These are phyloP conservation scores for Microascus cirrosus DNA, from an alignment of 2,329 filamentous ascomycete species.

Conservation along the genomic window DNA sequence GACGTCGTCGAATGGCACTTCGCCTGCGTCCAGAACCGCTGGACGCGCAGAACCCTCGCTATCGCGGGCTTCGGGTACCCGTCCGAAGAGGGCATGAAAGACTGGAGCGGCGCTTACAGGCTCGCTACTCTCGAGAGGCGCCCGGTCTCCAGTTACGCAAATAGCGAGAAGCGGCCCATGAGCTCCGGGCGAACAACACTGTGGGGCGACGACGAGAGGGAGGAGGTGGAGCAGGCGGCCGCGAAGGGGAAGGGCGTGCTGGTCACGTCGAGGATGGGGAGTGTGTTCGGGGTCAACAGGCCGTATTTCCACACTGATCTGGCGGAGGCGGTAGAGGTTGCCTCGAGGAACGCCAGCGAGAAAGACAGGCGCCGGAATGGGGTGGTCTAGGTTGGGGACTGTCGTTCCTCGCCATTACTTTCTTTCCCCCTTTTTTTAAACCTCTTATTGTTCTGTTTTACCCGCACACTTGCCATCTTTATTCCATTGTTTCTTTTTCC, in stretches of 20 bases:
- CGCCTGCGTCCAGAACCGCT: slow-evolving; percentile 39
- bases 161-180: slow-evolving; percentile 40
- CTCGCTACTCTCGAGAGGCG: slow-evolving; percentile 20
- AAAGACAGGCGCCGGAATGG: background rate
- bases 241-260: background rate
- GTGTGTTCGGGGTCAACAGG: slow-evolving; percentile 33
- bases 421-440: background rate
- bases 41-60: slow-evolving; percentile 43
- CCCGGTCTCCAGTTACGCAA: slow-evolving; percentile 31
- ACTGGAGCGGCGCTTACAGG: slow-evolving; percentile 18
- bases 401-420: background rate
- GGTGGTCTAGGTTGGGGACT: background rate
- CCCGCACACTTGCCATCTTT: background rate
- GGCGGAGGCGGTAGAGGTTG: slow-evolving; percentile 34
- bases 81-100: slow-evolving; percentile 11
- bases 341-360: slow-evolving; percentile 20
- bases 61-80: slow-evolving; percentile 41
- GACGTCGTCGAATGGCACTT: slow-evolving; percentile 37
- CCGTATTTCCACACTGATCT: slow-evolving; percentile 42
- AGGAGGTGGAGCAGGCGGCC: slow-evolving; percentile 14
- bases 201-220: slow-evolving; percentile 11
- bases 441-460: background rate
- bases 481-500: background rate
- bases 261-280: slow-evolving; percentile 14
- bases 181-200: background rate